A percentile compares a stretch with the other conserved stretches of the same genome.
These are phyloP conservation scores for Dipodascus albidus DNA, from an alignment of 805 yeast species.

Conservation along the genomic window DNA sequence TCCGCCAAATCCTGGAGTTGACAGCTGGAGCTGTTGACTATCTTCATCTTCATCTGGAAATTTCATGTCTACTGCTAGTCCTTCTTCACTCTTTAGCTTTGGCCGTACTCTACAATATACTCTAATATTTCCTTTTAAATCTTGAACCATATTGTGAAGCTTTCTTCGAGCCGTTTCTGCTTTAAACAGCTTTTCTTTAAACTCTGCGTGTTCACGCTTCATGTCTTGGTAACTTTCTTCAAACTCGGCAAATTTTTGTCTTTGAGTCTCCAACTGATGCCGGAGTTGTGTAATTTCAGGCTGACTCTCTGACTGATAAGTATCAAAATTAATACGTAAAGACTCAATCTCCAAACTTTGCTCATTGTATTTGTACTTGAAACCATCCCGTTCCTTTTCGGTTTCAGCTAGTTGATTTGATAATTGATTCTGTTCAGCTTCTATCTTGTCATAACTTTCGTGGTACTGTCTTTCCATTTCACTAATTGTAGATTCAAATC, in stretches of 20 bases:
- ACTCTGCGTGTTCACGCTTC: not conserved
- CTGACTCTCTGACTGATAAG: not conserved
- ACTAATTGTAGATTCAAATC: not conserved
- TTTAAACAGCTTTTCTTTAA: conserved; percentile 22
- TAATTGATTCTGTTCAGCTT: not conserved
- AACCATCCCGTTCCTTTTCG: not conserved
- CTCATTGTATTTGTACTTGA: not conserved
- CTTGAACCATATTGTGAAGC: conserved; percentile 68
- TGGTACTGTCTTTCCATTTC: not conserved
- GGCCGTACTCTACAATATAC: conserved; percentile 86
- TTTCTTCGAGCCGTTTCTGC: conserved; percentile 49
- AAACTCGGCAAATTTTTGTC: not conserved
- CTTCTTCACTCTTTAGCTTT: conserved; percentile 9
- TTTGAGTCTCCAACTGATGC: not conserved
- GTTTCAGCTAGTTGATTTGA: not conserved
- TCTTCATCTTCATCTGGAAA: conserved; percentile 22
- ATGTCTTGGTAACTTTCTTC: not conserved
- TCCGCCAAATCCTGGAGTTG: not conserved
- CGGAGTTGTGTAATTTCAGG: not conserved
- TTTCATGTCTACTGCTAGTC: conserved; percentile 22
- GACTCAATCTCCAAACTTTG: not conserved
- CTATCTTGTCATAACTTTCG: not conserved
- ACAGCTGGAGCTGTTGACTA: conserved; percentile 14
- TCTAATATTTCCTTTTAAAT: conserved; percentile 81
- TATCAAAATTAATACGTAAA: not conserved